Percentiles rank a stretch among this genome's conserved stretches.
Evolutionary conservation across 2,329 filamentous ascomycete species (phyloP).

Genomic region (Westerdykella aurantiaca): DNA sequence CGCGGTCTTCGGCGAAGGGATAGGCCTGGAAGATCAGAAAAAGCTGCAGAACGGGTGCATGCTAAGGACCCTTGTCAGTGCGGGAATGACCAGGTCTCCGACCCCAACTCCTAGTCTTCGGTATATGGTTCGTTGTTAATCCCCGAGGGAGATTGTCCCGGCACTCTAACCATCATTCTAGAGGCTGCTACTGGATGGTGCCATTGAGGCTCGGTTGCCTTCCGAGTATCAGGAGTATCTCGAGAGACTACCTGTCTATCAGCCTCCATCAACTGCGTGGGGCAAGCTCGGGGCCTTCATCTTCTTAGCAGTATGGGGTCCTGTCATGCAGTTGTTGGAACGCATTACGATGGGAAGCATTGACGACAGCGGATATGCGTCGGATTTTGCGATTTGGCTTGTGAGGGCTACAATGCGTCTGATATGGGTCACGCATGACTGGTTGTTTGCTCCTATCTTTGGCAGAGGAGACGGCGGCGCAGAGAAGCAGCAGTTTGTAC

Average conservation of each 20-base stretch:
- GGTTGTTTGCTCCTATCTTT: conserved; percentile 4
- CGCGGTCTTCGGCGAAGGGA: not conserved
- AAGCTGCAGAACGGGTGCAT: not conserved
- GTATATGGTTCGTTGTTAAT: conserved; percentile 5
- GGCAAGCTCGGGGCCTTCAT: conserved; percentile 4
- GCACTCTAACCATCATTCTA: not conserved
- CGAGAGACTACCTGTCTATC: not conserved
- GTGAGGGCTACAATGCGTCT: conserved; percentile 1
- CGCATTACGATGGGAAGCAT: conserved; percentile 4
- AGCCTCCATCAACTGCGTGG: not conserved
- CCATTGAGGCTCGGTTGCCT: conserved; percentile 1
- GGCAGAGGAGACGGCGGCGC: conserved; percentile 6
- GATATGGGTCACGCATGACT: conserved; percentile 7
- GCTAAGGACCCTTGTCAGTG: conserved; percentile 1
- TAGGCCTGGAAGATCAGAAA: not conserved
- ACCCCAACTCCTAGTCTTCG: conserved; percentile 4
- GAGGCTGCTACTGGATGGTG: conserved; percentile 3
- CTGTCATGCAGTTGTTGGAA: conserved; percentile 4
- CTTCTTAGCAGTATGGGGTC: conserved; percentile 3
- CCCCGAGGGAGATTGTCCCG: not conserved
- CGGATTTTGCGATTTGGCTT: not conserved
- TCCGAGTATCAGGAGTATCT: conserved; percentile 4
- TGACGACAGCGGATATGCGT: conserved; percentile 1
- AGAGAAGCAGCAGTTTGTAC: too few species aligned
- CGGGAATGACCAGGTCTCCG: conserved; percentile 1